Base-by-base conservation (phyloP, 768 basidiomycete genomes). In the Mycena floridula region DNA sequence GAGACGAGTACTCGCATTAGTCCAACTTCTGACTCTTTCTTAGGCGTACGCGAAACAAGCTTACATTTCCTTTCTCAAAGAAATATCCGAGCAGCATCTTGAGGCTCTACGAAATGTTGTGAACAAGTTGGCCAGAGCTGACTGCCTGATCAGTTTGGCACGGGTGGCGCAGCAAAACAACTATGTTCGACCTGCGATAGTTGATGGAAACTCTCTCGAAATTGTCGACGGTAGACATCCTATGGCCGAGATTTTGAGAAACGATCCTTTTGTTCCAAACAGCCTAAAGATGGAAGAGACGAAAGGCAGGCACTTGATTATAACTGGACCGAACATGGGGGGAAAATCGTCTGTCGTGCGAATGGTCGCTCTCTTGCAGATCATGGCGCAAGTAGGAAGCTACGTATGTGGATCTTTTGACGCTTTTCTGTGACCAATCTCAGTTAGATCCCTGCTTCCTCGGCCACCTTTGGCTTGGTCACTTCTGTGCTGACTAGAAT, bases 361-460 rank as follows among this genome's bases (percentile, higher is more conserved):
- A 25, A 88, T 85, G 81, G 71, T 84, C 22, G 86, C 85, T 12
- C 69, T 91, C 40, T 81, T 88, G 47, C 77, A 73, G 5, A 74
- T 89, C 15, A 84, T 84, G 86, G 86, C 89, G 1, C 93, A 97
- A 58, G 81, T 96, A n/a, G 95, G 95, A 9, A 86, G 82, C 13
- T 95, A 89, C 56, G 90, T n/a, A n/a, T n/a, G n/a, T n/a, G n/a
- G n/a, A n/a, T n/a, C n/a, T n/a, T n/a, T n/a, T n/a, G n/a, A n/a
- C n/a, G n/a, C n/a, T n/a, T n/a, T n/a, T n/a, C n/a, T n/a, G n/a
- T n/a, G n/a, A n/a, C n/a, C n/a, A n/a, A n/a, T n/a, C n/a, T n/a
- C n/a, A n/a, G n/a, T n/a, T n/a, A n/a, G n/a, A n/a, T 97, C 2
- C 95, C 95, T 15, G 92, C 92, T 1, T 62, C 65, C 12, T 73